Base-by-base conservation (phyloP, 2,329 filamentous ascomycete species). In the Alternaria alternata region DNA sequence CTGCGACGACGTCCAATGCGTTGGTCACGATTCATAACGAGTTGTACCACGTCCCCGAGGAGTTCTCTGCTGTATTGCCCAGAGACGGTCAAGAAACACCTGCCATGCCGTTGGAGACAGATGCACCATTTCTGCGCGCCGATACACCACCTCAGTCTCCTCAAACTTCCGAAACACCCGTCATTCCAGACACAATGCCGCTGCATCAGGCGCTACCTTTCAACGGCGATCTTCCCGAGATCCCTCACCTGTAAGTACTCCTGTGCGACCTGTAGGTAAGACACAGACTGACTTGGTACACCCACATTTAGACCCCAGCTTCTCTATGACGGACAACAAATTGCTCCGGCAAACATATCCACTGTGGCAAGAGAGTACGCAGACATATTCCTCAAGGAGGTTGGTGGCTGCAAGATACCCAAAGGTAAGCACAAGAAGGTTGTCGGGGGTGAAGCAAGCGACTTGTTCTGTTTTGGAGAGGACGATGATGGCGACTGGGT, bases 21-120 rank as follows among this genome's bases (percentile, higher is more conserved):
- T 80, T 96, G 12, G 87, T 88, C n/a, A 91, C 88, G 0, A 81
- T 94, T 0, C 94, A 97, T 76, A 87, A 85, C 61, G 94, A 97
- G 66, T 80, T 96, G 5, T 88, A 88, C 60, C 85, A 87, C 39
- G 74, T 84, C 2, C 93, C 93, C 0, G 93, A 97, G 76, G 94
- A 88, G 69, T 87, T 80, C 59, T 46, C 64, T 3, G 61, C 64
- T 14, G 51, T 49, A 3, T 34, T 53, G 20, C 7, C 58, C 4
- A 36, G 49, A 14, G 42, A 46, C 34, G 18, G 42, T 5, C 54
- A 64, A 18, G 30, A 42, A 39, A 57, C 63, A 11, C 24, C 48
- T 26, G 44, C 26, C 36, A 44, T 57, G 11, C 53, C 62, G 9
- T 56, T 61, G 9, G 65, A 70, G 28, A 47, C 53, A 7, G 46